A percentile compares a stretch with the other conserved stretches of the same genome.
These are phyloP conservation scores for Nicotiana knightiana DNA, from an alignment of 257 asterid species.

Conservation along the genomic window DNA sequence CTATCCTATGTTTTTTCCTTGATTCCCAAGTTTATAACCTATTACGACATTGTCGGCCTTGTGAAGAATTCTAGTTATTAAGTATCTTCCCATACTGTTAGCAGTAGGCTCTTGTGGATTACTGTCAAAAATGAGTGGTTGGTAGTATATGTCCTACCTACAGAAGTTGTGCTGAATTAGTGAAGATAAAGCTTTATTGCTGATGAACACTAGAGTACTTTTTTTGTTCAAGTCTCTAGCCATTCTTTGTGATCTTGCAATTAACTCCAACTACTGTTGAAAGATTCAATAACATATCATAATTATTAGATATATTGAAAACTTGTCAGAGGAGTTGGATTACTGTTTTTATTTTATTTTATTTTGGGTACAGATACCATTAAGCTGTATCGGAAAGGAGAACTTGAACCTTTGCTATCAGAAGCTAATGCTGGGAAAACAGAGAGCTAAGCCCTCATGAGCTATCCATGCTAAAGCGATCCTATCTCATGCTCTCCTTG, in stretches of 20 bases:
- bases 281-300: neutral
- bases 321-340: neutral
- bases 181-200: neutral
- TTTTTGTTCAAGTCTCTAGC: neutral
- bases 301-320: neutral
- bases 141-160: neutral
- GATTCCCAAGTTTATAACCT: neutral
- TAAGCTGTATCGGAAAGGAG: constrained; percentile 56
- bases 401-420: constrained; percentile 51
- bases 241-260: neutral
- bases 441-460: constrained; percentile 19
- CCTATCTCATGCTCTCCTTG: neutral
- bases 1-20: neutral
- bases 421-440: constrained; percentile 44
- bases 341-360: neutral
- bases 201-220: neutral
- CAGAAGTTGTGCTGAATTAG: neutral
- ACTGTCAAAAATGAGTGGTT: neutral
- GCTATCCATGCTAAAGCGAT: neutral
- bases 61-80: neutral
- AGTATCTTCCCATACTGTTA: neutral
- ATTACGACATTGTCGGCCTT: neutral
- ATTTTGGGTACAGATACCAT: constrained; percentile 46
- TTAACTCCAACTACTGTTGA: neutral
- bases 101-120: neutral